phyloP scores from a whole-genome alignment of 257 asterid genomes.

The Henckelia pumila region DNA sequence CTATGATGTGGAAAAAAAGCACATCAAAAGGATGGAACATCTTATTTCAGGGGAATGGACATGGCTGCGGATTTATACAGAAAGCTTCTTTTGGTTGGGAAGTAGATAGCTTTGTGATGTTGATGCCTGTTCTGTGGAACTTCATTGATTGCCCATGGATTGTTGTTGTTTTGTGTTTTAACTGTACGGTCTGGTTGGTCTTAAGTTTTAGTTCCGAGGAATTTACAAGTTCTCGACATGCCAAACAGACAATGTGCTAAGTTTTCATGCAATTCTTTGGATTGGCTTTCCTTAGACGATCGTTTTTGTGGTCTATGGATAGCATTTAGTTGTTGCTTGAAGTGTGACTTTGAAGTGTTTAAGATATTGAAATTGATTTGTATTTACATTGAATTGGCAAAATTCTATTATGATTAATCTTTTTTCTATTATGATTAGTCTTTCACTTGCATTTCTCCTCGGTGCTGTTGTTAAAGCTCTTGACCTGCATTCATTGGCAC shows the following conservation, averaged over 20 bases:
- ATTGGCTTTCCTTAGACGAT: constrained; percentile 23
- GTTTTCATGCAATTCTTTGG: constrained; percentile 16
- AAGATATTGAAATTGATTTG: constrained; percentile 12
- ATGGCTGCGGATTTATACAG: constrained; percentile 50
- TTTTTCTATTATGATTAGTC: constrained; percentile 2
- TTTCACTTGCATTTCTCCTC: neutral
- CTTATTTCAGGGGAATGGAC: constrained; percentile 49
- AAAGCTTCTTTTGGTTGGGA: constrained; percentile 49
- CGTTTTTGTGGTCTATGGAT: constrained; percentile 28
- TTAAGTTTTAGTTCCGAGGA: constrained; percentile 10
- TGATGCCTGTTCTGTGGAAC: constrained; percentile 38
- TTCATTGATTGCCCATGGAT: constrained; percentile 12
- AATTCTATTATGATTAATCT: constrained; percentile 2
- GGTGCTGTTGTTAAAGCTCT: neutral
- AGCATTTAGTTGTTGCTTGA: constrained; percentile 11
- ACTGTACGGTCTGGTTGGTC: constrained; percentile 19
- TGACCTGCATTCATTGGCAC: neutral
- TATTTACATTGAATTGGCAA: constrained; percentile 25
- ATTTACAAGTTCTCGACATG: constrained; percentile 10
- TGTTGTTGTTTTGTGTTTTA: constrained; percentile 7
- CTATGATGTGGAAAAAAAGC: constrained; percentile 50
- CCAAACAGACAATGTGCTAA: constrained; percentile 19
- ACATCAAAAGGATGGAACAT: constrained; percentile 49
- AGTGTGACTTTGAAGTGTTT: constrained; percentile 20
- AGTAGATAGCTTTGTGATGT: constrained; percentile 28